phyloP scores from a whole-genome alignment of 2,329 filamentous ascomycete genomes.

The Diatrype stigma region DNA sequence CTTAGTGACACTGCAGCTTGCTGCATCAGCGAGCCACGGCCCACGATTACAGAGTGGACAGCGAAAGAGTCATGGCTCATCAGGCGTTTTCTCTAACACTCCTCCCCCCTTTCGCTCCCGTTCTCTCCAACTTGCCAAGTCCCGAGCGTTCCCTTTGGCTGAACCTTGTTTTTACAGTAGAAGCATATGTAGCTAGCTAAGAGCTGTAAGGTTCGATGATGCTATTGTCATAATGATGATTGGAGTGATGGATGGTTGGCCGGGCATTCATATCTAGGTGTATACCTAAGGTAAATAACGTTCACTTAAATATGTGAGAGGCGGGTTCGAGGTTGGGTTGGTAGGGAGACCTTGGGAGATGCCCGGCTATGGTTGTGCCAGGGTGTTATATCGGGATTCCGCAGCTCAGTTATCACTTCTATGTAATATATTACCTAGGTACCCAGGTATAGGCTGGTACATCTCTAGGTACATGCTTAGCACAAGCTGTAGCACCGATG shows the following conservation, averaged over 20 bases:
- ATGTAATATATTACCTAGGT: background rate
- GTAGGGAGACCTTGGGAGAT: no score
- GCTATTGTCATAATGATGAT: background rate
- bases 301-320: no score
- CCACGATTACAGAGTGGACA: background rate
- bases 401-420: background rate
- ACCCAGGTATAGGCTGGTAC: background rate
- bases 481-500: background rate
- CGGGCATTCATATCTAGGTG: background rate
- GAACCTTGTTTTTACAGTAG: no score
- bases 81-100: background rate
- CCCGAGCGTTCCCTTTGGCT: no score
- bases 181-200: no score
- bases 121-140: background rate
- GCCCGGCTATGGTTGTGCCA: background rate
- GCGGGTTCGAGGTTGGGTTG: no score
- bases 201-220: background rate
- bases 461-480: background rate
- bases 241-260: background rate
- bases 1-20: background rate
- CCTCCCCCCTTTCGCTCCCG: background rate
- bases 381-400: background rate
- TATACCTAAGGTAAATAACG: no score
- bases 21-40: background rate
- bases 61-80: background rate